Base-by-base conservation (phyloP, 2,329 filamentous ascomycete genomes). In the Penicillium digitatum region DNA sequence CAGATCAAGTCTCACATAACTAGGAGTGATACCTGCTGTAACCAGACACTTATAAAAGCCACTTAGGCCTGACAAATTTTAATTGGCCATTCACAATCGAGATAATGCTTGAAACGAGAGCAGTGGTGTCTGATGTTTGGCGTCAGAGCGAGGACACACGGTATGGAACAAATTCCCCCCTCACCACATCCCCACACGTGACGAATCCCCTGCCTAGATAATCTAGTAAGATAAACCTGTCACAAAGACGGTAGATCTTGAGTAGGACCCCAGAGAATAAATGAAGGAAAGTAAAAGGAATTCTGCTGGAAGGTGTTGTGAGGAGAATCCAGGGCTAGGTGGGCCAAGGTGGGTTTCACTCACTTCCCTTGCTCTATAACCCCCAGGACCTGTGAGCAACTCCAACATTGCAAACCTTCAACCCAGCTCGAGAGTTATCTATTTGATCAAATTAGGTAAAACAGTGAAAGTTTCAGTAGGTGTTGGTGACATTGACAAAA, bases 1-100 rank as follows among this genome's bases (percentile, higher is more conserved):
- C 64, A 59, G 56, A 57, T 52, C 53, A 61, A 63, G 59, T 62
- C 57, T 61, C 57, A 58, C 48, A 50, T 47, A 40, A 52, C 29
- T 40, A 52, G 53, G 11, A 32, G 53, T 52, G 50, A 31, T 12
- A 43, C 49, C 35, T 43, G 34, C 56, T 61, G 54, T 44, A 55
- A 31, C 42, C 52, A 55, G 53, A 46, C 18, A 14, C n/a, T 49
- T n/a, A n/a, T n/a, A n/a, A 22, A 46, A 31, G 47, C 47, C 38
- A 61, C 18, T 40, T 18, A 5, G 39, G n/a, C 42, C 51, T 56
- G 37, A 18, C 4, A 16, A 39, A 54, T 12, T 35, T 26, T 7
- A 35, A 24, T n/a, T 47, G 50, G 20, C 49, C 55, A 61, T 54
- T 56, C 26, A 49, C 31, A 53, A 35, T n/a, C 16, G 29, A 27